phyloP scores from a whole-genome alignment of 1,284 basidiomycete species.

The Apiotrichum montevideense region DNA sequence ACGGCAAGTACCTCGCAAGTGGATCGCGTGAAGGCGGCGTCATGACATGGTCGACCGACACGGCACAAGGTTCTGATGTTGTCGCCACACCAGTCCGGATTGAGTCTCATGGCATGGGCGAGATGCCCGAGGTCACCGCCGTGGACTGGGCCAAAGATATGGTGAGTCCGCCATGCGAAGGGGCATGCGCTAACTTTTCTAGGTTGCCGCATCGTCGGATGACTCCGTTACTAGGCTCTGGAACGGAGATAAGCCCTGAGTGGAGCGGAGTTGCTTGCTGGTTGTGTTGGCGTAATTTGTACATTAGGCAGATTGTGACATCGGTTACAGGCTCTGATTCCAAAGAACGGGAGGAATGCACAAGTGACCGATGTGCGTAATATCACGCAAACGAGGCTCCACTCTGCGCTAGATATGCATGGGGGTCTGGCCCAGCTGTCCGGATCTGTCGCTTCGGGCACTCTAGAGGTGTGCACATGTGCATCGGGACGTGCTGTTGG shows the following conservation, averaged over 20 bases:
- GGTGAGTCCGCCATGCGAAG: slow-evolving; percentile 23
- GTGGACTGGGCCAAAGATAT: slow-evolving; percentile 45
- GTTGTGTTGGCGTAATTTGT: too few species aligned
- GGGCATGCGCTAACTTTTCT: background rate
- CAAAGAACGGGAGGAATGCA: too few species aligned
- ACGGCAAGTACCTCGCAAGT: slow-evolving; percentile 37
- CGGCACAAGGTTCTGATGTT: background rate
- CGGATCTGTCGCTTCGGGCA: too few species aligned
- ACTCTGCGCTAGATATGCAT: too few species aligned
- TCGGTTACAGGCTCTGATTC: too few species aligned
- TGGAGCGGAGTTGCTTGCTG: too few species aligned
- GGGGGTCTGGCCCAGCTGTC: too few species aligned
- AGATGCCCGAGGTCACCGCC: slow-evolving; percentile 33
- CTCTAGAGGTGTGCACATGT: too few species aligned
- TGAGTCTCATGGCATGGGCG: background rate
- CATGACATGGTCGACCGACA: slow-evolving; percentile 38
- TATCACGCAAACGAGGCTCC: too few species aligned
- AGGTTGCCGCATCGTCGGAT: slow-evolving; percentile 42
- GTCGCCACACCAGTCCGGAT: background rate
- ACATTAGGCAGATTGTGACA: too few species aligned
- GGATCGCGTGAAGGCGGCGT: slow-evolving; percentile 38
- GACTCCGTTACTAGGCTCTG: slow-evolving; percentile 41
- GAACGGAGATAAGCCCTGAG: slow-evolving; percentile 12
- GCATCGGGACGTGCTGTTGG: too few species aligned
- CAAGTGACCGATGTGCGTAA: too few species aligned